Evolutionary conservation across 2,329 filamentous ascomycete genomes (phyloP), one percentile per base, ranked within the genome.

Genomic region (Fusarium piperis): DNA sequence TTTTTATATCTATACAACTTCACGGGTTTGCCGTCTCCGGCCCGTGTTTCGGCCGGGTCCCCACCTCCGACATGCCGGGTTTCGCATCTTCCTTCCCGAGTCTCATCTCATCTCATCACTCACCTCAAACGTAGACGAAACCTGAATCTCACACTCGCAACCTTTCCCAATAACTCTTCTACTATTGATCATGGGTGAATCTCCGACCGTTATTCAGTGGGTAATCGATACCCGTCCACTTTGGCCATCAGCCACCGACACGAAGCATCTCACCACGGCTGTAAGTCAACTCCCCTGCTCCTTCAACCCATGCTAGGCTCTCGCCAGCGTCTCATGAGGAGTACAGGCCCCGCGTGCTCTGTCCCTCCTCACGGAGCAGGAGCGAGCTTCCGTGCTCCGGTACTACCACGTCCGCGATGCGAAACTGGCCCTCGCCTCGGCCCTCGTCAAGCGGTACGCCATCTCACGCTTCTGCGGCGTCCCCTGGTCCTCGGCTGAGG

Each of bases 371-470:
- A 80, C 83, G 2, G 74, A 81, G 1, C 81, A 87, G 11, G 92
- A 94, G 78, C 88, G 87, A 67, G 79, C 85, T 58, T 80, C 82
- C 15, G 87, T 91, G 33, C 84, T 90, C 10, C 85, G 85, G 64
- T 93, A 89, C 82, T 88, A 89, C 82, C 89, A 91, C 79, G 83
- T 91, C 74, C 85, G 88, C 77, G 93, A 95, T 81, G 93, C 93
- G 59, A 92, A 92, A 78, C 92, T 94, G 87, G 88, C 88, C 55
- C 85, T 95, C 44, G 91, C 83, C 26, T 95, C 93, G 18, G 88
- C 91, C 46, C 86, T 95, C 56, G 85, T 95, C 66, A 95, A 95
- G 83, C 91, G 92, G 62, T 86, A 91, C 73, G 90, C 88, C 76
- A 88, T 94, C 71, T 85, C 88, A 62, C 86, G 87, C 73, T 85